Conservation (phyloP, 140 eudicot species). For the Bidens hawaiensis region DNA sequence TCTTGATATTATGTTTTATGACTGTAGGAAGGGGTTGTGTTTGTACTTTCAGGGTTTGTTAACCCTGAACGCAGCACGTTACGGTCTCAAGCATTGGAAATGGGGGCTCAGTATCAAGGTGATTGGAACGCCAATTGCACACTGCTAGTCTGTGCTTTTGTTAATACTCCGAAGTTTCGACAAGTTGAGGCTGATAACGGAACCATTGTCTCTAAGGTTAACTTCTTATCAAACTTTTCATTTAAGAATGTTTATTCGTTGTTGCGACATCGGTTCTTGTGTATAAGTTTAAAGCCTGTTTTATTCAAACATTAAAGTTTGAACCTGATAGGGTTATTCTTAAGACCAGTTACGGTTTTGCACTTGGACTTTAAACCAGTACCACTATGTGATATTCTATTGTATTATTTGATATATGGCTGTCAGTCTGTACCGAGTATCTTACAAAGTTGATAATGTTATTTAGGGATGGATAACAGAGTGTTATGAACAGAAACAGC, state of each 20-base stretch:
- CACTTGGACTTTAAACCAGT: background rate
- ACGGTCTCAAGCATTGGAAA: constrained; percentile 82
- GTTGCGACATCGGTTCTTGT: background rate
- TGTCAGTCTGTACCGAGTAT: background rate
- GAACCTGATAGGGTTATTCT: background rate
- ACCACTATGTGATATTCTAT: background rate
- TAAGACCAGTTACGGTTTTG: background rate
- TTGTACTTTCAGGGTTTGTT: constrained; percentile 91
- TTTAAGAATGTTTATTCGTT: background rate
- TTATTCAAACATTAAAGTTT: too few relatives aligned
- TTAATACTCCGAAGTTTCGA: constrained; percentile 88
- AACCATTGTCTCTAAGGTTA: constrained; percentile 83
- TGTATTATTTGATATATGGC: background rate
- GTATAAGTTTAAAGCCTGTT: background rate
- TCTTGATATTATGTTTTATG: constrained; percentile 6
- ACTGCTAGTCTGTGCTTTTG: constrained; percentile 76
- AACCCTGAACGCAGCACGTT: constrained; percentile 79
- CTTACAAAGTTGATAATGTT: constrained; percentile 10
- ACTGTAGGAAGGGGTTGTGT: constrained; percentile 79
- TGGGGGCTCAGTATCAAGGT: constrained; percentile 89
- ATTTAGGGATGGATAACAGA: constrained; percentile 78
- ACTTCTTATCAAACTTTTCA: background rate
- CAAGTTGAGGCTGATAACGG: constrained; percentile 90
- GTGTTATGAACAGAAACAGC: constrained; percentile 66
- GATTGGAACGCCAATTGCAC: constrained; percentile 88